Evolutionary conservation across 2,329 filamentous ascomycete genomes (phyloP), one percentile per base, ranked within the genome.

Genomic region (Aotearoamyces nothofagi): DNA sequence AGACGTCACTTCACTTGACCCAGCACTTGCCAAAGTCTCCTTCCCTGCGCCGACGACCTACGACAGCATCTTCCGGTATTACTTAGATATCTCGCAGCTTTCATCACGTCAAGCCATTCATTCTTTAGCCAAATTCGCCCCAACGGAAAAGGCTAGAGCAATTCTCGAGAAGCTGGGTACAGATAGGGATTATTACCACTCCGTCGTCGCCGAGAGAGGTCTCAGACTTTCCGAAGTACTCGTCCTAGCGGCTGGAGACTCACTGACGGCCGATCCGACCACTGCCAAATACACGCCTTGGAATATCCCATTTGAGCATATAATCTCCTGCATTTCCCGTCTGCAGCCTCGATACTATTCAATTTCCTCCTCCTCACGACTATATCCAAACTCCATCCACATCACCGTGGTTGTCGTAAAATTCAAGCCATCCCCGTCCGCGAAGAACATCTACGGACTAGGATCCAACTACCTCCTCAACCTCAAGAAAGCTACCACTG

Each of bases 261-360:
- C 13, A 17, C 6, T 27, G 11, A n/a, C 7, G 11, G 15, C 5
- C 14, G 15, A 27, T 27, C 13, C 13, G 4, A 27, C 14, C 11
- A 17, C 9, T 15, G 25, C 13, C 12, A 9, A 12, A 8, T 17
- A 17, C n/a, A 15, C 25, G 6, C 9, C n/a, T 15, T 27, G 25
- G 25, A n/a, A 12, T 15, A 17, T 27, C 15, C 25, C 25, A 17
- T 27, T 27, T n/a, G 13, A 15, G 15, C 25, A n/a, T n/a, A 15
- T 27, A n/a, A 9, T 27, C 7, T 15, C 25, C 7, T 14, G 13
- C n/a, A n/a, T 10, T n/a, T 13, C 4, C 15, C 29, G 10, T n/a
- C 11, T 31, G 8, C 29, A 31, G 19, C 29, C 29, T 14, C 24
- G 29, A 17, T 31, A 31, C 15, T 31, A 31, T 15, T 31, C 29